Evolutionary conservation across 495 filamentous ascomycete genomes (phyloP), one percentile per base, ranked within the genome.

Genomic region (Penicillium fimorum): DNA sequence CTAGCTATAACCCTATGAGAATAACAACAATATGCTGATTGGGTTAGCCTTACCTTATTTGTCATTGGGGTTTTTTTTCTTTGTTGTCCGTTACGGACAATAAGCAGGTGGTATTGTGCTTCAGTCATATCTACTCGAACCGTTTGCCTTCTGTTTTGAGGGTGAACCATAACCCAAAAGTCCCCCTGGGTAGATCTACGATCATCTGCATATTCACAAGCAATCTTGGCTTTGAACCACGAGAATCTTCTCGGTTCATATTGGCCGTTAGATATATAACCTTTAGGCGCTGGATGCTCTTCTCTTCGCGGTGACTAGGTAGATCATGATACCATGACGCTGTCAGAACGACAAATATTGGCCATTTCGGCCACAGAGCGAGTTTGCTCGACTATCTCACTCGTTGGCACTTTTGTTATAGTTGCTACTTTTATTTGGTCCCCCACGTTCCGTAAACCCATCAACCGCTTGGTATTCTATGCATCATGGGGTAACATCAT

Each of bases 381-480:
- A 49, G 69, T 80, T 10, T 84, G 83, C 60, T 91, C 89, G 0
- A 72, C 82, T 11, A 74, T 94, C 61, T 95, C 90, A 0, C 64
- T 96, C 4, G 13, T 87, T 4, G 90, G 89, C 45, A 87, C 86
- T 27, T 58, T 84, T 43, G 86, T 94, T 67, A 87, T 95, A 49
- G 81, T 94, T 32, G 54, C 78, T 48, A 92, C 91, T 33, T 95
- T 91, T 59, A 66, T 83, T 15, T 57, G 74, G 15, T 76, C 72
- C 4, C 53, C 55, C 3, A 61, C 67, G 1, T 77, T 77, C 40
- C 73, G 87, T 56, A 92, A 92, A 71, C 90, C 91, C n/a, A 92
- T 96, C 73, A 95, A 95, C 63, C 82, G 91, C 4, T 76, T 96
- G 4, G 83, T 93, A 10, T 95, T 96, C 69, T 92, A 86, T 65